Conservation (phyloP, 2,329 filamentous ascomycete species). For the Helotiales sp. region DNA sequence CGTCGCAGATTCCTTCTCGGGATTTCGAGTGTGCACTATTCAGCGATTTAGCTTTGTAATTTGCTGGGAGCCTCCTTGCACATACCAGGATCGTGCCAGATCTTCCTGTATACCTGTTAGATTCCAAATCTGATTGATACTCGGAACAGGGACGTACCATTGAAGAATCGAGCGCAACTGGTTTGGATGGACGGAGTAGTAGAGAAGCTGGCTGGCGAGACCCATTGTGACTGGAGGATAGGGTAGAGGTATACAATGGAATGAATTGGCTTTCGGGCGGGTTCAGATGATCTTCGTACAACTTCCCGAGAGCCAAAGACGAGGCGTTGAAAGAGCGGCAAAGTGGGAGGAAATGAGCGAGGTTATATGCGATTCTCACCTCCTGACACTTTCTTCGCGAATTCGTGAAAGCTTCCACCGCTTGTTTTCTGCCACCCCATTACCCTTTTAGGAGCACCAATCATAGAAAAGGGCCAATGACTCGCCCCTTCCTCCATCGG, state of each 20-base stretch:
- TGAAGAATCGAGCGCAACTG: constrained; percentile 83
- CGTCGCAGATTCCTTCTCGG: constrained; percentile 70
- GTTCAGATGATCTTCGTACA: not conserved
- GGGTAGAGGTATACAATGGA: not conserved
- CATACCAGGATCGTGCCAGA: constrained; percentile 96
- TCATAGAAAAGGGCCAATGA: not conserved
- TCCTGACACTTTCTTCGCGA: not conserved
- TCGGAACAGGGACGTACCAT: constrained; percentile 65
- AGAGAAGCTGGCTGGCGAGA: constrained; percentile 54
- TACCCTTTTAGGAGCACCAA: not conserved
- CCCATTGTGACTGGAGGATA: constrained; percentile 49
- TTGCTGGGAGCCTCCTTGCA: no score
- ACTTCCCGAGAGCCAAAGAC: not conserved
- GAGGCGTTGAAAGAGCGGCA: no score
- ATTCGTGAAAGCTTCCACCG: not conserved
- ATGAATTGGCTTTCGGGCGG: not conserved
- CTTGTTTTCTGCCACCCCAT: not conserved
- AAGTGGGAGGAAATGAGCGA: not conserved
- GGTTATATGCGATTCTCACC: not conserved
- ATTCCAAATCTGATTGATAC: not conserved
- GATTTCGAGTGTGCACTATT: constrained; percentile 83
- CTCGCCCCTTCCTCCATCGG: not conserved
- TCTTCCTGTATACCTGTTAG: constrained; percentile 63
- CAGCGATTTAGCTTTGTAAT: no score
- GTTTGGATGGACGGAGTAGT: constrained; percentile 73